Evolutionary conservation across 768 basidiomycete species (phyloP).

Genomic region (Collybia sp.): DNA sequence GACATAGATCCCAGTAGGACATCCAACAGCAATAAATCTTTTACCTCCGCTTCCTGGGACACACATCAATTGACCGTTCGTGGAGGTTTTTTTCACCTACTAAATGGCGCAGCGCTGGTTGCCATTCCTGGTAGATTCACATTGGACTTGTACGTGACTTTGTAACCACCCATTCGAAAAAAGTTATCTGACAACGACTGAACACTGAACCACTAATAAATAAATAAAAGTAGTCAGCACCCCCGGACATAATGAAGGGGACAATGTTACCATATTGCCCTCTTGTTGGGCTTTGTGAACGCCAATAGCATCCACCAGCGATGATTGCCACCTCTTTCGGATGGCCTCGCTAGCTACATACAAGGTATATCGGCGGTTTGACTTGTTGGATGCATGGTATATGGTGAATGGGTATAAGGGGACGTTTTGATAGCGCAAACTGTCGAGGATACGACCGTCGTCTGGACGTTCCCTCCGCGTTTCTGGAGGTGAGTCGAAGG

Average conservation of each 20-base stretch:
- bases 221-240: neutral
- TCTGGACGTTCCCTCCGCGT: constrained; percentile 58
- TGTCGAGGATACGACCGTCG: constrained; percentile 53
- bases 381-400: constrained; percentile 59
- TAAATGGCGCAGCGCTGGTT: constrained; percentile 54
- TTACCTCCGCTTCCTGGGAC: constrained; percentile 42
- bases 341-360: constrained; percentile 54
- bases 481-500: constrained; percentile 58
- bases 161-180: constrained; percentile 47
- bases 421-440: constrained; percentile 44
- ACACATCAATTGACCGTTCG: neutral
- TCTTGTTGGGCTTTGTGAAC: constrained; percentile 65
- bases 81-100: constrained; percentile 33
- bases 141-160: constrained; percentile 20
- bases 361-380: constrained; percentile 64
- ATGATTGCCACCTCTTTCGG: constrained; percentile 60
- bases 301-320: constrained; percentile 57
- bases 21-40: constrained; percentile 61
- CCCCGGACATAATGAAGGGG: neutral
- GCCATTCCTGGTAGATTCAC: constrained; percentile 53
- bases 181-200: constrained; percentile 53
- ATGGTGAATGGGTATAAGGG: constrained; percentile 74
- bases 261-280: constrained; percentile 55
- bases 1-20: constrained; percentile 66
- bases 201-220: constrained; percentile 76